Percentiles rank a stretch among this genome's conserved stretches.
Conservation (phyloP, 306 rosid genomes). For the Vigna angularis region DNA sequence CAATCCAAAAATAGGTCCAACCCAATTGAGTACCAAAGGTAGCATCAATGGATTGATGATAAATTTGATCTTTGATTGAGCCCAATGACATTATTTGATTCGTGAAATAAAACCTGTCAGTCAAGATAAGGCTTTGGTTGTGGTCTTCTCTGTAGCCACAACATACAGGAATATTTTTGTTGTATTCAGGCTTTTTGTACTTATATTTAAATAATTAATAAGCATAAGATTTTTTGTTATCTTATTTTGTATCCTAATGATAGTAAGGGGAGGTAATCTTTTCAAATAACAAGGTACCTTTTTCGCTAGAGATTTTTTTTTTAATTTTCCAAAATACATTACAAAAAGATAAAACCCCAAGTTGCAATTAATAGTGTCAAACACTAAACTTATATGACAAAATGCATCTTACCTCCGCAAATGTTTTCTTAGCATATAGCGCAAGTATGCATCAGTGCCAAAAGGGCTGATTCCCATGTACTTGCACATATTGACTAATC, state of each 20-base stretch:
- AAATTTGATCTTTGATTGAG: conserved; percentile 20
- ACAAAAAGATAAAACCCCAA: conserved; percentile 20
- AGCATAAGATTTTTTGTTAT: conserved; percentile 11
- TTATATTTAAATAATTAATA: background rate
- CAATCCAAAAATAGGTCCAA: conserved; percentile 13
- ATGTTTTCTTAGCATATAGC: conserved; percentile 87
- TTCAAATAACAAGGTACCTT: conserved; percentile 12
- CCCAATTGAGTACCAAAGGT: background rate
- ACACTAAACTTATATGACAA: conserved; percentile 11
- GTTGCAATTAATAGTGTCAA: conserved; percentile 30
- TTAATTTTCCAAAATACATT: background rate
- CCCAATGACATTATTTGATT: background rate
- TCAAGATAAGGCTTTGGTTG: conserved; percentile 9
- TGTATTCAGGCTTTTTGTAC: background rate
- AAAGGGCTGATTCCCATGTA: conserved; percentile 94
- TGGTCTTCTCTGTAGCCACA: background rate
- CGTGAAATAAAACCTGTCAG: background rate
- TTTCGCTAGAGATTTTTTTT: background rate
- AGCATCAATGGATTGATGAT: background rate
- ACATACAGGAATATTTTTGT: conserved; percentile 1
- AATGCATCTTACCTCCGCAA: conserved; percentile 67
- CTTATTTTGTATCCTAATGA: background rate
- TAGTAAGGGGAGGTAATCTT: conserved; percentile 6
- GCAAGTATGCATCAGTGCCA: conserved; percentile 89
- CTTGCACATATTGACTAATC: conserved; percentile 97